These are phyloP conservation scores for Boletus tomentosulus DNA, from an alignment of 768 basidiomycete species.

Conservation along the genomic window DNA sequence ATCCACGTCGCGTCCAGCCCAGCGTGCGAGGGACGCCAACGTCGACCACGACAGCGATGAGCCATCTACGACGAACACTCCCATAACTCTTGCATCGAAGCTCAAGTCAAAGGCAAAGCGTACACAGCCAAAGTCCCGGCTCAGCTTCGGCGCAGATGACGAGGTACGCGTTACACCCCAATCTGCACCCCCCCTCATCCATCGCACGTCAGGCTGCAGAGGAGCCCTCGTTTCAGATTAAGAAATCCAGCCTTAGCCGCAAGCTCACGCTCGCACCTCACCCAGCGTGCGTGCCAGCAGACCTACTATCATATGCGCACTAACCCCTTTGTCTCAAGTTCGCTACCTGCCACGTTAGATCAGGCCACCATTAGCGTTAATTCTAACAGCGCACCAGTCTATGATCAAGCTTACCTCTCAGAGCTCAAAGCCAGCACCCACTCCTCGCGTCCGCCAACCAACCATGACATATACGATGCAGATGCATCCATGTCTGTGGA, in stretches of 20 bases:
- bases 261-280: slow-evolving; percentile 57
- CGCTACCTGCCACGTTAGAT: slow-evolving; percentile 46
- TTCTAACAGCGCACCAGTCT: slow-evolving; percentile 52
- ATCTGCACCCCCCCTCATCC: slow-evolving; percentile 17
- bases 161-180: slow-evolving; percentile 45
- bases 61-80: slow-evolving; percentile 35
- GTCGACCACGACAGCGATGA: slow-evolving; percentile 28
- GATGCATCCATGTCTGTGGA: slow-evolving; percentile 46
- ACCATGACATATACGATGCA: slow-evolving; percentile 42
- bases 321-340: slow-evolving; percentile 25
- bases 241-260: slow-evolving; percentile 73
- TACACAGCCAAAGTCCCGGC: slow-evolving; percentile 56
- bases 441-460: slow-evolving; percentile 42
- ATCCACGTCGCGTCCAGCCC: slow-evolving; percentile 37
- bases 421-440: slow-evolving; percentile 78
- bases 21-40: slow-evolving; percentile 38
- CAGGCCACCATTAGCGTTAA: slow-evolving; percentile 48
- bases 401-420: slow-evolving; percentile 68
- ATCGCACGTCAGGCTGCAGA: slow-evolving; percentile 46
- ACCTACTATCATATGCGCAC: background rate
- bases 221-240: slow-evolving; percentile 69
- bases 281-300: slow-evolving; percentile 39
- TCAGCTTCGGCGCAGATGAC: slow-evolving; percentile 74
- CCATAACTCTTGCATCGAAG: slow-evolving; percentile 58
- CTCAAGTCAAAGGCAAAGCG: slow-evolving; percentile 71